Evolutionary conservation across 257 asterid genomes (phyloP).

Genomic region (Ballota nigra): DNA sequence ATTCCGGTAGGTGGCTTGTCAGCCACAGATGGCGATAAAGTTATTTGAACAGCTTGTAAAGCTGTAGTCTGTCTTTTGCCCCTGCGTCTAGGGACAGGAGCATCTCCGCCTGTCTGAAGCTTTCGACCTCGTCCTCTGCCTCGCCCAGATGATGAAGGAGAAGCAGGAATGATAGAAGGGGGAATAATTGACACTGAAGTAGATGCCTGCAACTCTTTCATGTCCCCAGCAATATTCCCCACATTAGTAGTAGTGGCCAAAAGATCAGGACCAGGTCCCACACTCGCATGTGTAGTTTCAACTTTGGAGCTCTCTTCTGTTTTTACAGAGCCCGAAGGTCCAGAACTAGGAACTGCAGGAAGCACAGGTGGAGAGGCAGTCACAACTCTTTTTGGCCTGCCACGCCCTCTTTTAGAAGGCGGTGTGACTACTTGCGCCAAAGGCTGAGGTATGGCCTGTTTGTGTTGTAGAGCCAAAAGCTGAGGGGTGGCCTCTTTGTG

Average conservation of each 20-base stretch:
- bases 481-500: conserved; percentile 7
- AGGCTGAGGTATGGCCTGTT: conserved; percentile 23
- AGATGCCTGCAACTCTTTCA: conserved; percentile 38
- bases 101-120: conserved; percentile 59
- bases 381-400: conserved; percentile 84
- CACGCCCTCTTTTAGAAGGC: conserved; percentile 90
- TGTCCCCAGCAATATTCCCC: conserved; percentile 36
- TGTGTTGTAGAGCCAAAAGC: neutral
- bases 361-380: conserved; percentile 36
- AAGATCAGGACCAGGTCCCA: conserved; percentile 40
- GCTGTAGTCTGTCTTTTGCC: conserved; percentile 57
- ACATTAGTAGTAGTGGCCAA: conserved; percentile 30
- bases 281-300: conserved; percentile 32
- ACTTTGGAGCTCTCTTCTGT: conserved; percentile 30
- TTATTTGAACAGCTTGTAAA: conserved; percentile 36
- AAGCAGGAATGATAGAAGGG: conserved; percentile 37
- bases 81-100: conserved; percentile 65
- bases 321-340: conserved; percentile 29
- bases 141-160: conserved; percentile 53
- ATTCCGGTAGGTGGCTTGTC: conserved; percentile 30
- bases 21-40: conserved; percentile 25
- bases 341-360: neutral
- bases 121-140: conserved; percentile 83
- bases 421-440: conserved; percentile 45
- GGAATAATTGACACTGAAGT: conserved; percentile 38